phyloP scores from a whole-genome alignment of 805 yeast genomes.

The Saccharomycopsis amapae region DNA sequence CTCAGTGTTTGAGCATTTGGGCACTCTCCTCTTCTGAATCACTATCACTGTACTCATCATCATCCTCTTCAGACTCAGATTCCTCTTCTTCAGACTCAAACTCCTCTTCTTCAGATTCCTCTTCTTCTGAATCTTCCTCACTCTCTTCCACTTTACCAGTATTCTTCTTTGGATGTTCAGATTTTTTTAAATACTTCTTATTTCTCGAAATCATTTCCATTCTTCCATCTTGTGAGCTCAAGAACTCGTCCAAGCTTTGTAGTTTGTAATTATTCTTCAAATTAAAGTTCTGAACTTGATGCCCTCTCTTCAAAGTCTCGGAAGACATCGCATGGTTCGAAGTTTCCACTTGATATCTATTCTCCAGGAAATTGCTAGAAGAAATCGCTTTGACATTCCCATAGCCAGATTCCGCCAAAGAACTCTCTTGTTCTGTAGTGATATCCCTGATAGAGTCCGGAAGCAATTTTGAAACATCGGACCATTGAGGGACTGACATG shows the following conservation, averaged over 20 bases:
- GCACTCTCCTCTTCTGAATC: conserved; percentile 1
- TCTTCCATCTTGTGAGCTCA: conserved; percentile 10
- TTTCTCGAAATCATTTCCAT: background rate
- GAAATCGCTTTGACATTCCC: background rate
- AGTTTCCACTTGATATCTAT: background rate
- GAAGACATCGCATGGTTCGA: conserved; percentile 2
- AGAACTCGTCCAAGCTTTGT: conserved; percentile 19
- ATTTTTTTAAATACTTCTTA: conserved; percentile 1
- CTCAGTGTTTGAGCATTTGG: background rate
- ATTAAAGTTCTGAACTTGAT: no score
- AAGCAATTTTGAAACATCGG: conserved; percentile 3
- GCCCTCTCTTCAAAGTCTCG: background rate
- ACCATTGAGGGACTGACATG: conserved; percentile 15
- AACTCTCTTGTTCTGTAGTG: background rate
- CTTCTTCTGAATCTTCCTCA: conserved; percentile 1
- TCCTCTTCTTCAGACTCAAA: conserved; percentile 1
- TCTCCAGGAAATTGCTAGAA: background rate
- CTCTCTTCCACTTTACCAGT: conserved; percentile 3
- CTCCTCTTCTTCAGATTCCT: background rate
- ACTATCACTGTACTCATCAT: conserved; percentile 1
- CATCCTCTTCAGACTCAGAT: conserved; percentile 5
- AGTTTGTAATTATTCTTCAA: conserved; percentile 9
- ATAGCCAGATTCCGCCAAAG: background rate
- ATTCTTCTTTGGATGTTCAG: background rate
- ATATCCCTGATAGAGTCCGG: conserved; percentile 6